phyloP scores from a whole-genome alignment of 768 basidiomycete species.

The Trametes sanguinea region DNA sequence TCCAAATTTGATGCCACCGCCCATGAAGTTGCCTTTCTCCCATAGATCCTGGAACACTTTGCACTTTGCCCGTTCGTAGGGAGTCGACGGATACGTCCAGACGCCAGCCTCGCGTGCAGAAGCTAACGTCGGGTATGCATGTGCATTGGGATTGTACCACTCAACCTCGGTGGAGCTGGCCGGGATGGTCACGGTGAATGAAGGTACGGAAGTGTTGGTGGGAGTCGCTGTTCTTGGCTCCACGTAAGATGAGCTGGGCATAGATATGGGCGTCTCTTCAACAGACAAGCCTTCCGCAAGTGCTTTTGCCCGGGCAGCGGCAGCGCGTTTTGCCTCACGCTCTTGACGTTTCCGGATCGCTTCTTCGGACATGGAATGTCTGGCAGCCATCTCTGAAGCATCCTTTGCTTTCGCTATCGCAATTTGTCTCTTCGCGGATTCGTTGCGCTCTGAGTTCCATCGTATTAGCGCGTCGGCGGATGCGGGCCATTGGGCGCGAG shows the following conservation, averaged over 20 bases:
- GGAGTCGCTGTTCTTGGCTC: slow-evolving; percentile 23
- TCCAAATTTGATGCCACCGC: slow-evolving; percentile 90
- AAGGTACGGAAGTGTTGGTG: slow-evolving; percentile 11
- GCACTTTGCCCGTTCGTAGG: slow-evolving; percentile 72
- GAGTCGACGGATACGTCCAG: slow-evolving; percentile 73
- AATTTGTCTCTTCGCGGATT: slow-evolving; percentile 50
- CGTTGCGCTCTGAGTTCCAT: slow-evolving; percentile 56
- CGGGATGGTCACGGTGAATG: slow-evolving; percentile 66
- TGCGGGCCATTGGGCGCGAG: slow-evolving; percentile 54
- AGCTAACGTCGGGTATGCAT: slow-evolving; percentile 55
- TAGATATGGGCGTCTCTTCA: slow-evolving; percentile 2
- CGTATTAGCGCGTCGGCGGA: slow-evolving; percentile 45
- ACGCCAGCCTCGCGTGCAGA: slow-evolving; percentile 66
- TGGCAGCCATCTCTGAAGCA: slow-evolving; percentile 43
- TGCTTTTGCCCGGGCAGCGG: slow-evolving; percentile 27
- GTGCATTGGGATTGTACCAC: slow-evolving; percentile 62
- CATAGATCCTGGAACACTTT: slow-evolving; percentile 79
- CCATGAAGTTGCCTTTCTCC: slow-evolving; percentile 85
- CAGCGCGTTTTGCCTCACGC: slow-evolving; percentile 52
- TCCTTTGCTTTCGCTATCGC: slow-evolving; percentile 50
- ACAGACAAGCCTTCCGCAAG: slow-evolving; percentile 23
- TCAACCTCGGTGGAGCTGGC: slow-evolving; percentile 59
- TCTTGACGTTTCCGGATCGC: slow-evolving; percentile 73
- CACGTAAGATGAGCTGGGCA: neutral
- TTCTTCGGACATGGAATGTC: slow-evolving; percentile 42